phyloP scores from a whole-genome alignment of 2,329 filamentous ascomycete species.

The Xylaria sp. region DNA sequence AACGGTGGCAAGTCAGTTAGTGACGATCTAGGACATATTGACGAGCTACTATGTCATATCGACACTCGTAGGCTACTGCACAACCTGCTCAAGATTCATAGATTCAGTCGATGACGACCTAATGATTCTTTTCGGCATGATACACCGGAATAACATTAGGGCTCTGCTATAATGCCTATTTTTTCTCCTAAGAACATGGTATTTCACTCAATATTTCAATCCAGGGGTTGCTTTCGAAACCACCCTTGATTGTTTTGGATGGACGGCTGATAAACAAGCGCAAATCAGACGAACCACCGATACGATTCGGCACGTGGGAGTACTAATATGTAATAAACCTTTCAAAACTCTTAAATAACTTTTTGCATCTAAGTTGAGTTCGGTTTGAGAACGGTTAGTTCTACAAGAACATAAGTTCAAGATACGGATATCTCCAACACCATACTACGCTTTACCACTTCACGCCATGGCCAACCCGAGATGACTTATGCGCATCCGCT shows the following conservation, averaged over 20 bases:
- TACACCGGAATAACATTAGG: neutral
- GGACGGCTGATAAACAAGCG: constrained; percentile 27
- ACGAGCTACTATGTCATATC: neutral
- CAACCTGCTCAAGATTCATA: neutral
- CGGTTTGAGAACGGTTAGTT: neutral
- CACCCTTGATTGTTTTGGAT: constrained; percentile 25
- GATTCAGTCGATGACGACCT: neutral
- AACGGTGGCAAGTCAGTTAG: neutral
- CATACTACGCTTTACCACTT: constrained; percentile 8
- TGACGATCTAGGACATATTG: neutral
- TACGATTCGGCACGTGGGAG: constrained; percentile 24
- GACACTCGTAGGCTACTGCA: neutral
- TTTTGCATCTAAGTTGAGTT: neutral
- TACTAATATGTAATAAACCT: constrained; percentile 1
- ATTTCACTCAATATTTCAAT: neutral
- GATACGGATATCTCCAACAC: constrained; percentile 16
- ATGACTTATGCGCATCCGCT: constrained; percentile 13
- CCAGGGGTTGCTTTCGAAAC: constrained; percentile 32
- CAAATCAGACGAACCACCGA: constrained; percentile 28
- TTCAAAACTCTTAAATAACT: neutral
- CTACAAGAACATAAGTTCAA: neutral
- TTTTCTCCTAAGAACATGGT: neutral
- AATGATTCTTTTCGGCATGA: neutral
- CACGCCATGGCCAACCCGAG: constrained; percentile 3
- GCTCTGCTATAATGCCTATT: neutral